These are phyloP conservation scores for Ramaria sp. DNA, from an alignment of 768 basidiomycete species.

Conservation along the genomic window DNA sequence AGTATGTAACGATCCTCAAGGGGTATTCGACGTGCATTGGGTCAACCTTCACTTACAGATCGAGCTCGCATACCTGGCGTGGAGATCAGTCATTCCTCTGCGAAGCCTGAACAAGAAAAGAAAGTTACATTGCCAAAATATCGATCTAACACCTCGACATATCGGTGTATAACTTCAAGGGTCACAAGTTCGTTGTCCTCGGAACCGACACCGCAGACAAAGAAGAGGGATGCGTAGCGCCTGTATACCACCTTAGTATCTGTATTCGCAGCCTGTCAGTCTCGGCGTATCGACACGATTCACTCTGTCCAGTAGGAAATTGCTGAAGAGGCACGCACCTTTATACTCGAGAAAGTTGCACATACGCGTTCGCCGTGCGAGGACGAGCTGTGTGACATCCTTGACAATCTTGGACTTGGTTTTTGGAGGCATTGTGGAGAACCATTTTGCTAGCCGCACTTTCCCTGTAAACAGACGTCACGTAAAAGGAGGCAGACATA, in stretches of 20 bases:
- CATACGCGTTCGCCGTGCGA: slow-evolving; percentile 81
- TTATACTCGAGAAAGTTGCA: slow-evolving; percentile 97
- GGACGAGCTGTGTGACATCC: slow-evolving; percentile 88
- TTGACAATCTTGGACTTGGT: slow-evolving; percentile 85
- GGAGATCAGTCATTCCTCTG: not conserved
- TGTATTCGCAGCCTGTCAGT: slow-evolving; percentile 16
- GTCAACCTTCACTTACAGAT: slow-evolving; percentile 48
- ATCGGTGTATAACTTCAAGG: slow-evolving; percentile 70
- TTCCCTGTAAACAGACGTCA: slow-evolving; percentile 46
- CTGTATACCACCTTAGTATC: slow-evolving; percentile 87
- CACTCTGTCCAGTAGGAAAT: not conserved
- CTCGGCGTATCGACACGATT: not conserved
- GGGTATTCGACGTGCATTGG: not conserved
- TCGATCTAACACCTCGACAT: slow-evolving; percentile 31
- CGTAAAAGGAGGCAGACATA: not conserved
- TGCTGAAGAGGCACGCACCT: slow-evolving; percentile 36
- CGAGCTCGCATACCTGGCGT: slow-evolving; percentile 75
- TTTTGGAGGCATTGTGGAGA: slow-evolving; percentile 71
- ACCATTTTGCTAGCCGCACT: slow-evolving; percentile 95
- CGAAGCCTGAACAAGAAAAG: not conserved
- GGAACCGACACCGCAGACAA: slow-evolving; percentile 77
- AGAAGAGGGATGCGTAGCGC: slow-evolving; percentile 92
- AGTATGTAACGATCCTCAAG: not conserved
- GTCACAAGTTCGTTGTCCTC: slow-evolving; percentile 87
- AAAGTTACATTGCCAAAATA: slow-evolving; percentile 78